Conservation (phyloP, 2,329 filamentous ascomycete species). For the Aspergillus jensenii region DNA sequence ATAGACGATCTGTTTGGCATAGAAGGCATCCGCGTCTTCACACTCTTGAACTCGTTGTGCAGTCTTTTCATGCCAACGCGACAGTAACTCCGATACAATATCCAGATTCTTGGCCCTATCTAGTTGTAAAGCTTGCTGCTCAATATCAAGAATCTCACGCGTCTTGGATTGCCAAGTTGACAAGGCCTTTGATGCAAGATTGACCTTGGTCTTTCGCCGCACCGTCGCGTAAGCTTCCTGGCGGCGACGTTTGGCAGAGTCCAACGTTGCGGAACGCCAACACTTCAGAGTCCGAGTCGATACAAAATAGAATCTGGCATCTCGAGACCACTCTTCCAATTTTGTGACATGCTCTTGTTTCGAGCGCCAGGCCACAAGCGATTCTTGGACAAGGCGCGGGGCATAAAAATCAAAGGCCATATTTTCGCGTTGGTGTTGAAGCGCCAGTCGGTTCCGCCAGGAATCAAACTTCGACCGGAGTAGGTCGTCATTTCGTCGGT, state of each 20-base stretch:
- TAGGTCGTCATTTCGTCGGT: slow-evolving; percentile 32
- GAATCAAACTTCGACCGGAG: slow-evolving; percentile 34
- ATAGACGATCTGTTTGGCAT: slow-evolving; percentile 39
- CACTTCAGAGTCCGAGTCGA: slow-evolving; percentile 49
- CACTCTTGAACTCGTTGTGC: slow-evolving; percentile 34
- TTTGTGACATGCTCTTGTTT: slow-evolving; percentile 44
- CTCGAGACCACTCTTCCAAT: slow-evolving; percentile 54
- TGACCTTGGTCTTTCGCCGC: slow-evolving; percentile 54
- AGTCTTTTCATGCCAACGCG: slow-evolving; percentile 45
- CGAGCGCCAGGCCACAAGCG: slow-evolving; percentile 39
- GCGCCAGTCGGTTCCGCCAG: slow-evolving; percentile 39
- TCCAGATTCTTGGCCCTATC: slow-evolving; percentile 35
- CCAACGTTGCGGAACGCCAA: slow-evolving; percentile 52
- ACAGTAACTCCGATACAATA: slow-evolving; percentile 37
- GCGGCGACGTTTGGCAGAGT: slow-evolving; percentile 53
- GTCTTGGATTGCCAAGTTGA: slow-evolving; percentile 38
- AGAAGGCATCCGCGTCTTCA: slow-evolving; percentile 39
- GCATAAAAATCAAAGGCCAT: slow-evolving; percentile 45
- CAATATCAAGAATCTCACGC: slow-evolving; percentile 33
- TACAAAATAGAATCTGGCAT: slow-evolving; percentile 58
- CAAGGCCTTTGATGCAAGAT: slow-evolving; percentile 49
- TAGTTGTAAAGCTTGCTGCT: slow-evolving; percentile 40
- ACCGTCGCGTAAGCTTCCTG: slow-evolving; percentile 57
- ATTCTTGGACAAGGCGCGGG: slow-evolving; percentile 42
- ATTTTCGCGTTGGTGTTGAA: slow-evolving; percentile 42